Base-by-base conservation (phyloP, 1,139 yeast species). In the Candida gigantensis region DNA sequence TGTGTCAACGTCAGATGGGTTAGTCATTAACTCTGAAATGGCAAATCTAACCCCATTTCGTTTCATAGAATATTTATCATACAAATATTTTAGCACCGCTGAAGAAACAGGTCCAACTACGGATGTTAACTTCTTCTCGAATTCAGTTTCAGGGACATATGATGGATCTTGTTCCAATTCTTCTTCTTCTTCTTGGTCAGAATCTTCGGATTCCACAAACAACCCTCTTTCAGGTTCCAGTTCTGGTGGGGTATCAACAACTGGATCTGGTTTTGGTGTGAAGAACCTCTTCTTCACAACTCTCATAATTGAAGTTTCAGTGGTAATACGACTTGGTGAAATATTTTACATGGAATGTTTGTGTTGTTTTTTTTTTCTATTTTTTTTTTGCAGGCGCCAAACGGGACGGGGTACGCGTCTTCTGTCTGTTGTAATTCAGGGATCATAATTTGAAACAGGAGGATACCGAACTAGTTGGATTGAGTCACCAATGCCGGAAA, bases 41-140 rank as follows among this genome's bases (percentile, higher is more conserved):
- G 73, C 67, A 15, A 53, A 46, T 23, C 54, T 49, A 6, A 64
- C 45, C 23, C 52, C 48, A 39, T 62, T 53, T 1, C 58, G 55
- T 11, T 46, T 42, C 20, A 46, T 41, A 32, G 52, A 46, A 43
- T 55, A 57, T 44, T 55, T 58, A 2, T 41, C 36, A 43, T 50
- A 61, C 15, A 68, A 49, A 25, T 46, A 41, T 2, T 40, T 32
- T 18, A 58, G 36, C 2, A 41, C 39, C 6, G 42, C 37, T 3
- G 47, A 39, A 0, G 60, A 45, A 13, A 56, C 43, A 6, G 46
- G 43, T 4, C 68, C 68, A 4, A 64, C 45, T 6, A 31, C 35
- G 2, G 50, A 37, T 12, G 34, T 32, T 11, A 60, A 32, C 39
- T 57, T 57, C 32, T 47, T 44, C 27, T 46, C 46, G 39, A 60